Evolutionary conservation across 2,329 filamentous ascomycete genomes (phyloP), one percentile per base, ranked within the genome.

Genomic region (Stenocarpella maydis): DNA sequence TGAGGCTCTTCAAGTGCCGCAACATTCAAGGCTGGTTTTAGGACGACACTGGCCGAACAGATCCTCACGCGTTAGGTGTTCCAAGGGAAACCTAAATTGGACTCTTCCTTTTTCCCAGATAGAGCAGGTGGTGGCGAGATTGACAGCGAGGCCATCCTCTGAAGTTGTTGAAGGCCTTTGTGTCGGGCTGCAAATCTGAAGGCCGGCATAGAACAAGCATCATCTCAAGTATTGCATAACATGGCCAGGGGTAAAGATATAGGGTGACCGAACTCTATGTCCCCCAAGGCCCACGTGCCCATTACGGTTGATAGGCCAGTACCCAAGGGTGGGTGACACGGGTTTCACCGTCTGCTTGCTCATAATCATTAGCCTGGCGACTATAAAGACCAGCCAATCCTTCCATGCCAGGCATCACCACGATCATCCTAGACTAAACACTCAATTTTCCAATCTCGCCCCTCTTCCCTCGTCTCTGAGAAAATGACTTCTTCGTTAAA

Each of bases 51-150:
- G 41, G 19, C 43, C 34, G 26, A 61, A 34, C 58, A 26, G 26
- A 24, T 47, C 26, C 28, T 61, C 58, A 47, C 47, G 41, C 41
- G 58, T 26, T 34, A 47, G 26, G 9, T 47, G 58, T 61, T 47
- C 41, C 58, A 61, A 17, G 58, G 26, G 58, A 47, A 61, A 47
- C 41, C 24, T 61, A 61, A 61, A 47, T 28, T 41, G 26, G 47
- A 61, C 34, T 31, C 24, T 17, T 26, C 28, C 34, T 47, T 41
- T 31, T 34, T 47, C 9, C 41, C 58, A 8, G 19, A 37, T n/a
- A n/a, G n/a, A 28, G 9, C 19, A 31, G 58, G 24, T 34, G 34
- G 41, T 61, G 58, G 58, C 58, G 58, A 61, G 26, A 61, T 34
- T 47, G 15, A 41, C 12, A 9, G 15, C 55, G 39, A 61, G 26